These are phyloP conservation scores for Phytophthora melonis DNA, from an alignment of 352 stramenopile species.

Conservation along the genomic window DNA sequence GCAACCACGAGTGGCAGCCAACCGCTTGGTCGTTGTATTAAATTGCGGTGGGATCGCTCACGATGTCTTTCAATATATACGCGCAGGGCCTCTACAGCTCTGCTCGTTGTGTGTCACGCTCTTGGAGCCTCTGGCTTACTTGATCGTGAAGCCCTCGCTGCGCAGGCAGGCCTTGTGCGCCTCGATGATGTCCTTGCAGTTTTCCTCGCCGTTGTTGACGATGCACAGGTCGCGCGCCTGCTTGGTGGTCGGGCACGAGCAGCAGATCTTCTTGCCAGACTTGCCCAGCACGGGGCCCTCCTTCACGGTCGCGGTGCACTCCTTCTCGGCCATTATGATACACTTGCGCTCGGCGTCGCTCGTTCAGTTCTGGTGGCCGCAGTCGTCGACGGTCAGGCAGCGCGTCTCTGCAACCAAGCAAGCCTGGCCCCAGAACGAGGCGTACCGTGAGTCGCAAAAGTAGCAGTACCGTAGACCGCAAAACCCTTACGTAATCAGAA, in stretches of 20 bases:
- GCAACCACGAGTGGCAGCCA: conserved; percentile 2
- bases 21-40: conserved; percentile 19
- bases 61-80: conserved; percentile 40
- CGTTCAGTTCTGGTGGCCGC: conserved; percentile 32
- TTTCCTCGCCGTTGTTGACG: conserved; percentile 91
- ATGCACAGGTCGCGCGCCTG: conserved; percentile 93
- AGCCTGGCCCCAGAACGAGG: conserved; percentile 14
- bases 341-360: conserved; percentile 2
- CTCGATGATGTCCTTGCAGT: conserved; percentile 97
- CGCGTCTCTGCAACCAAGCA: conserved; percentile 36
- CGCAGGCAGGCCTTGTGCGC: conserved; percentile 97
- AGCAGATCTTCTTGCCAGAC: conserved; percentile 99
- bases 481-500: conserved; percentile 10
- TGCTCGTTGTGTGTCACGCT: background rate
- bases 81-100: conserved; percentile 9
- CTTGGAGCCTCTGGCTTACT: conserved; percentile 47
- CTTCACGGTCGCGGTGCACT: conserved; percentile 32
- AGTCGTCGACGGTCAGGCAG: background rate
- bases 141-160: conserved; percentile 96
- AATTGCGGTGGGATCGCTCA: conserved; percentile 12
- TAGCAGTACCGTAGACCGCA: background rate
- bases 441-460: conserved; percentile 22
- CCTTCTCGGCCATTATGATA: conserved; percentile 59
- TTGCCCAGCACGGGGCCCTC: conserved; percentile 84
- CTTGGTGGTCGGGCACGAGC: conserved; percentile 98